Evolutionary conservation across 2,329 filamentous ascomycete species (phyloP).

Genomic region (Stagonosporopsis cucurbitacearum): DNA sequence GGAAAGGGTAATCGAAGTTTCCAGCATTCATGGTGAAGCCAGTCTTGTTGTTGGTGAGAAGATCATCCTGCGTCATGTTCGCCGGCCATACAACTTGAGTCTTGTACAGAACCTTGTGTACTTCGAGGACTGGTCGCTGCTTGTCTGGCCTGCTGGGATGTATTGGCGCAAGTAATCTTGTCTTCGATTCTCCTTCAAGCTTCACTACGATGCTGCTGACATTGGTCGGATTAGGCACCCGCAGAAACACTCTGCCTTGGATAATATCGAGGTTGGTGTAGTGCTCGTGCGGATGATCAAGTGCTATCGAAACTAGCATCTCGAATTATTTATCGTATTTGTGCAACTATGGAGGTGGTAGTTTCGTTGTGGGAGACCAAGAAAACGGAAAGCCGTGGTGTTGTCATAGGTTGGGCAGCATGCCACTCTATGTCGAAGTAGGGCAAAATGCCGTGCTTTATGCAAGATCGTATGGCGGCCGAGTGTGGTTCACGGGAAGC

Average conservation of each 20-base stretch:
- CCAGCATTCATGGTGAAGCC: slow-evolving; percentile 70
- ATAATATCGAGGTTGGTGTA: slow-evolving; percentile 82
- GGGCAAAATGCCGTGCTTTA: slow-evolving; percentile 5
- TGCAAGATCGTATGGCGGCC: slow-evolving; percentile 11
- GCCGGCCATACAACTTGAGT: slow-evolving; percentile 75
- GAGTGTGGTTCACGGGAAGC: slow-evolving; percentile 11
- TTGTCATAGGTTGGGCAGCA: slow-evolving; percentile 28
- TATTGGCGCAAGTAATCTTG: slow-evolving; percentile 63
- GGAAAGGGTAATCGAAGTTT: slow-evolving; percentile 77
- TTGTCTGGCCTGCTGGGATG: slow-evolving; percentile 51
- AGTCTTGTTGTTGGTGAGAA: slow-evolving; percentile 46
- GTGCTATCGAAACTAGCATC: slow-evolving; percentile 65
- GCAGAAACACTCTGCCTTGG: slow-evolving; percentile 61
- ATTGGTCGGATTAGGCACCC: slow-evolving; percentile 53
- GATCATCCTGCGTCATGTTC: slow-evolving; percentile 50
- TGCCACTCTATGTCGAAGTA: slow-evolving; percentile 21
- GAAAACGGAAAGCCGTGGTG: slow-evolving; percentile 26
- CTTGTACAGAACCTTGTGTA: slow-evolving; percentile 73
- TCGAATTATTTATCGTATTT: slow-evolving; percentile 11
- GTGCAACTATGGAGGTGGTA: slow-evolving; percentile 4
- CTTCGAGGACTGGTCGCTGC: slow-evolving; percentile 57
- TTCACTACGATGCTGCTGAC: slow-evolving; percentile 73
- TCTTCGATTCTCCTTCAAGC: slow-evolving; percentile 79
- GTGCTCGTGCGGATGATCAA: slow-evolving; percentile 71
- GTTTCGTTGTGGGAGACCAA: slow-evolving; percentile 15